Evolutionary conservation across 495 filamentous ascomycete genomes (phyloP).

Genomic region (Aspergillus heteromorphus): DNA sequence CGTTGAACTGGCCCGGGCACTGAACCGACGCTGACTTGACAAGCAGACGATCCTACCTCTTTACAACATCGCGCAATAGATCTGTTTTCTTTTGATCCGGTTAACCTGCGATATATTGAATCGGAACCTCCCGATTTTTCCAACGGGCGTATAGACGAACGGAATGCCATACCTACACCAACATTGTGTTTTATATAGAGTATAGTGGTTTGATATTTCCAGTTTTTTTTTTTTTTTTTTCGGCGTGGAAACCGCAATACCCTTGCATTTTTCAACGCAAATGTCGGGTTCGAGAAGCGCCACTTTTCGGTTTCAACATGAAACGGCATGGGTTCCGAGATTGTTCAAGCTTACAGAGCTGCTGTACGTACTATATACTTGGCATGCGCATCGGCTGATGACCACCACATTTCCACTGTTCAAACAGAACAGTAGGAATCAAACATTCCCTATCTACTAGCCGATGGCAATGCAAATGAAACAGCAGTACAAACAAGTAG

Average conservation of each 20-base stretch:
- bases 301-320: too few species aligned
- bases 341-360: too few species aligned
- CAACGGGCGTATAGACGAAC: background rate
- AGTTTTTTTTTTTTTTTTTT: background rate
- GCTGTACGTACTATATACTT: too few species aligned
- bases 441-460: too few species aligned
- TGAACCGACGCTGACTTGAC: background rate
- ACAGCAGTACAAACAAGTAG: too few species aligned
- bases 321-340: too few species aligned
- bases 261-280: too few species aligned
- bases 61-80: constrained; percentile 22
- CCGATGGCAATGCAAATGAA: too few species aligned
- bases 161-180: background rate
- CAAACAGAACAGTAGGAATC: too few species aligned
- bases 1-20: constrained; percentile 25
- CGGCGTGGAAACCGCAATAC: background rate
- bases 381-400: too few species aligned
- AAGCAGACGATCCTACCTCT: constrained; percentile 28
- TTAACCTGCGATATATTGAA: background rate
- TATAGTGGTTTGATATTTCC: background rate
- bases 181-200: background rate
- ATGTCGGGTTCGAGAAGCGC: too few species aligned
- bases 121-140: background rate
- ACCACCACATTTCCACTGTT: too few species aligned
- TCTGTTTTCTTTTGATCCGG: background rate